Evolutionary conservation across 1,284 basidiomycete species (phyloP), one percentile per base, ranked within the genome.

Genomic region (Ceratobasidium sp.): DNA sequence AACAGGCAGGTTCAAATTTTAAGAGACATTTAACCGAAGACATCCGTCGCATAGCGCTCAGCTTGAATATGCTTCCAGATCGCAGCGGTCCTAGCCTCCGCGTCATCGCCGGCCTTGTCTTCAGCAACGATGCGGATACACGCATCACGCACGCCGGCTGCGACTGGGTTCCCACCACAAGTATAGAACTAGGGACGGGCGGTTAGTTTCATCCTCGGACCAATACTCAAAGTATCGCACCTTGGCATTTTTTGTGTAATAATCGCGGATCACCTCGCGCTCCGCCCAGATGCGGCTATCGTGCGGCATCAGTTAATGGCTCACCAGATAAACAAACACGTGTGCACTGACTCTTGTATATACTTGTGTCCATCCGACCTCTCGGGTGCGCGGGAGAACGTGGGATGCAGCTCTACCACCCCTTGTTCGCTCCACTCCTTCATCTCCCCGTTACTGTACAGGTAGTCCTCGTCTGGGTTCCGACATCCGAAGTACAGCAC

Each of bases 401-500:
- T 87, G 6, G 87, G 86, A 13, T 86, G 84, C n/a, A 90, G 83
- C 77, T 89, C 87, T 20, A 89, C 85, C 3, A 88, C 84, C 4
- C 88, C 89, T 23, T 84, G 80, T 80, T 84, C 83, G 46, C 81
- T 79, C 89, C 88, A 89, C 80, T 86, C 84, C 62, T 81, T 83
- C 56, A 89, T 81, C 79, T 89, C 87, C 33, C 82, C 83, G 50
- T 87, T 85, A 6, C 81, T 78, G 80, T 89, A 89, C 42, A 89
- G 80, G 80, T 85, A 87, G 80, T 89, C 89, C 71, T 83, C 84
- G 5, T 84, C 81, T 1, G 87, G 86, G 17, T 84, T 82, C 15
- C 87, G 84, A 80, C 88, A 89, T 17, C 89, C 89, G 78, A 88
- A 89, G 85, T 89, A 89, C 61, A 89, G 82, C 44, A 89, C 80